Base-by-base conservation (phyloP, 768 basidiomycete genomes). In the Lanmaoa pseudosensibilis region DNA sequence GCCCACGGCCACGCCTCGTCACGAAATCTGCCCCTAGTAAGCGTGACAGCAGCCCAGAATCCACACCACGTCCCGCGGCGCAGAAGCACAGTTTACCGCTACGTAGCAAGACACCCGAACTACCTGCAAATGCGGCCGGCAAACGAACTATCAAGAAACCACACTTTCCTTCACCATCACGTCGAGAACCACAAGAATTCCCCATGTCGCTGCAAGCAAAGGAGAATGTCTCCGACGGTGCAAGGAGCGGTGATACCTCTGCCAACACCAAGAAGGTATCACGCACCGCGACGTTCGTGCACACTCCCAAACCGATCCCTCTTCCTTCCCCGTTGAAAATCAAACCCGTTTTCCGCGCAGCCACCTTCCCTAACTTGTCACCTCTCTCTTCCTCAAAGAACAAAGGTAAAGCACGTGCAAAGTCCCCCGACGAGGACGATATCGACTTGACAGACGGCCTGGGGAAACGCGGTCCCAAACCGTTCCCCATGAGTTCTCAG, bases 401-500 rank as follows among this genome's bases (percentile, higher is more conserved):
- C 16, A 70, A 73, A 19, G 59, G 60, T 16, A 69, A 65, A 49
- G 40, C 43, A 15, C 54, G 54, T 27, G 59, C 56, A 30, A 25
- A 47, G 21, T 19, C 38, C 11, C 39, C 52, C 2, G 50, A 59
- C 9, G 55, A 50, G 44, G 53, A 50, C 23, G 46, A 48, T n/a
- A 21, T 38, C 18, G 21, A 38, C 25, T 43, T 44, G 46, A 50
- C 39, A 32, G 37, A 46, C 5, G n/a, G 21, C 5, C 21, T 4
- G n/a, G 40, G 13, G 33, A 61, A 50, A 18, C 52, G 38, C 18
- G 6, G 46, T 44, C 51, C 56, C 8, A 63, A 63, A 53, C 79
- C 80, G 1, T 82, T 82, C 49, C 80, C 81, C 6, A 78, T 86
- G 82, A 77, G 70, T 48, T 74, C 77, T 2, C 76, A 80, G 50